Conservation (phyloP, 495 filamentous ascomycete species). For the Hypoxylon fuscum region DNA sequence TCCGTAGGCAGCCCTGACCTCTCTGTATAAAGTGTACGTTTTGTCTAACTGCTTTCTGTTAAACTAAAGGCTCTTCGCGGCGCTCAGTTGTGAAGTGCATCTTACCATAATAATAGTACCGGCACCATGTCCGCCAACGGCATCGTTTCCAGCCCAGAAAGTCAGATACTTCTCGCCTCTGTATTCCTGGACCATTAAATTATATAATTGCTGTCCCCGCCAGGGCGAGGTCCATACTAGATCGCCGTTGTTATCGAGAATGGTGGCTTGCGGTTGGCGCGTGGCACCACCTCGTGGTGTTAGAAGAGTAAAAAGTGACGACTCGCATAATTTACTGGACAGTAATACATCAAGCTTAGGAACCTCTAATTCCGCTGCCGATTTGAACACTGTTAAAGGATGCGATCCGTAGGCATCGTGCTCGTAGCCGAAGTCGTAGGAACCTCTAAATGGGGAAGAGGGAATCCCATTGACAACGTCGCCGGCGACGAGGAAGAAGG, state of each 20-base stretch:
- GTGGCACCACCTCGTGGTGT: conserved; percentile 54
- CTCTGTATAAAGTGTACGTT: conserved; percentile 17
- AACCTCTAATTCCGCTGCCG: conserved; percentile 44
- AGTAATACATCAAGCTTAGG: conserved; percentile 52
- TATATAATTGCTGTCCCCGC: conserved; percentile 49
- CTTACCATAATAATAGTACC: conserved; percentile 61
- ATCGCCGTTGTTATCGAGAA: conserved; percentile 55
- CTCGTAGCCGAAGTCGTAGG: conserved; percentile 44
- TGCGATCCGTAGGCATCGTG: conserved; percentile 49
- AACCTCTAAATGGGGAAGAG: conserved; percentile 7
- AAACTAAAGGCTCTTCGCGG: too few relatives aligned
- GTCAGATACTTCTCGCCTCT: conserved; percentile 57
- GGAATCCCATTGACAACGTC: conserved; percentile 19
- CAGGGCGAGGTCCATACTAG: conserved; percentile 53
- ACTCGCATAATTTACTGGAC: conserved; percentile 46
- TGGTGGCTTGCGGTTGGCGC: conserved; percentile 51
- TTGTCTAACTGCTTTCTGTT: too few relatives aligned
- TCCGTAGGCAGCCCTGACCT: conserved; percentile 24
- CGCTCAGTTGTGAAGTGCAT: too few relatives aligned
- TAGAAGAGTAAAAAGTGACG: conserved; percentile 54
- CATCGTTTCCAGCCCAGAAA: conserved; percentile 62
- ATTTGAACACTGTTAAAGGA: conserved; percentile 52
- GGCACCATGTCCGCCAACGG: conserved; percentile 56
- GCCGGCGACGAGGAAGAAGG: conserved; percentile 16
- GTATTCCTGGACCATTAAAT: conserved; percentile 53